Base-by-base conservation (phyloP, 2,329 filamentous ascomycete genomes). In the Tolypocladium amazonense region DNA sequence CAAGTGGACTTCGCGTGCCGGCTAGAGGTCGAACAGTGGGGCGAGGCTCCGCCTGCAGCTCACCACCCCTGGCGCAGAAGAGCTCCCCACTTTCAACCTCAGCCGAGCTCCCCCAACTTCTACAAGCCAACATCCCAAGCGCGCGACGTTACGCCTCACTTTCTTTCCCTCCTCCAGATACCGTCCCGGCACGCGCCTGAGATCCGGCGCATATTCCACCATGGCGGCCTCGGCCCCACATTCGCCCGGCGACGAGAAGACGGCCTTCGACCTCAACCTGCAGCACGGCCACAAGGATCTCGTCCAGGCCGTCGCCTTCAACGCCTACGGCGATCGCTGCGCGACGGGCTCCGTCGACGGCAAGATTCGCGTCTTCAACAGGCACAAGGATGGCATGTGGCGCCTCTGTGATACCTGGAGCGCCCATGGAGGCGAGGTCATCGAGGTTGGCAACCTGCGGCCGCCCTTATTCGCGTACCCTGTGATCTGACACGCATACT, bases 271-370 rank as follows among this genome's bases (percentile, higher is more conserved):
- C 61, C 74, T 81, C 62, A 84, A 89, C 66, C 82, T 90, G 67
- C 83, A 86, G 62, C 86, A 91, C 71, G 87, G 87, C 66, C 88
- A 92, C 74, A 84, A 86, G 68, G 89, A 95, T 71, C 81, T 94
- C 53, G 89, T 95, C 57, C 87, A 92, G 64, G 88, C 90, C 59
- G 87, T 93, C 62, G 88, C 90, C 65, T 96, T 95, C 81, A 97
- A 97, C 74, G 87, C 87, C 65, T 96, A 96, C 72, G 93, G 92
- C 66, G 92, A 91, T 68, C 89, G 92, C 66, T 92, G 93, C 79
- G 89, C 92, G 50, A 94, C 92, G 3, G 92, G 91, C 39, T 94
- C 91, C 23, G 90, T 93, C 23, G 93, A 97, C 73, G 93, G 96
- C 72, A 90, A 89, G 72, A 88, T 97, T 68, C 91, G 92, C 70